Percentiles rank a stretch among this genome's conserved stretches.
Conservation (phyloP, 768 basidiomycete genomes). For the Amanita brunnescens region DNA sequence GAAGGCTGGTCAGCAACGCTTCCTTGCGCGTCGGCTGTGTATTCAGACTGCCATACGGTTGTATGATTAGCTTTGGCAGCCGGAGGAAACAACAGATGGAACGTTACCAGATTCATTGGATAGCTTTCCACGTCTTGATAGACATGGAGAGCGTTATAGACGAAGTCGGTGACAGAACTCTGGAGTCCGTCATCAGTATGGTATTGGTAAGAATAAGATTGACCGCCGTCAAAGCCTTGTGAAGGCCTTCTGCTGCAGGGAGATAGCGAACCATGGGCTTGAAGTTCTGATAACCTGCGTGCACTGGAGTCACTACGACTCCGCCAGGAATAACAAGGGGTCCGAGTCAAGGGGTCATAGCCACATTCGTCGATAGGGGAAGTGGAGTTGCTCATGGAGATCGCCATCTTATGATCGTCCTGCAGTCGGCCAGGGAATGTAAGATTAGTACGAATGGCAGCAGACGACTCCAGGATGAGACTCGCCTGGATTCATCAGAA, state of each 20-base stretch:
- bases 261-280: background rate
- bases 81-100: background rate
- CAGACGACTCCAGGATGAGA: background rate
- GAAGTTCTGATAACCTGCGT: background rate
- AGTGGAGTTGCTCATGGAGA: background rate
- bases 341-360: background rate
- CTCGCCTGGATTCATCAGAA: background rate
- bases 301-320: background rate
- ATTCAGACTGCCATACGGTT: slow-evolving; percentile 2
- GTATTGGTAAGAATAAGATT: background rate
- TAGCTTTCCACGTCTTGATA: background rate
- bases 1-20: slow-evolving; percentile 5
- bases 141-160: background rate
- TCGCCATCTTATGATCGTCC: background rate
- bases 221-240: background rate
- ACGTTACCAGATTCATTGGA: slow-evolving; percentile 2
- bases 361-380: background rate
- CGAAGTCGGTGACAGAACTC: background rate
- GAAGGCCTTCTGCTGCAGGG: background rate
- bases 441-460: background rate
- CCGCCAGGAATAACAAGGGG: background rate
- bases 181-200: background rate
- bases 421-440: background rate
- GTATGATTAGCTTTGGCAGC: slow-evolving; percentile 2
- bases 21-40: background rate